Base-by-base conservation (phyloP, 192 early-diverging fungal genomes). In the Mortierella claussenii region DNA sequence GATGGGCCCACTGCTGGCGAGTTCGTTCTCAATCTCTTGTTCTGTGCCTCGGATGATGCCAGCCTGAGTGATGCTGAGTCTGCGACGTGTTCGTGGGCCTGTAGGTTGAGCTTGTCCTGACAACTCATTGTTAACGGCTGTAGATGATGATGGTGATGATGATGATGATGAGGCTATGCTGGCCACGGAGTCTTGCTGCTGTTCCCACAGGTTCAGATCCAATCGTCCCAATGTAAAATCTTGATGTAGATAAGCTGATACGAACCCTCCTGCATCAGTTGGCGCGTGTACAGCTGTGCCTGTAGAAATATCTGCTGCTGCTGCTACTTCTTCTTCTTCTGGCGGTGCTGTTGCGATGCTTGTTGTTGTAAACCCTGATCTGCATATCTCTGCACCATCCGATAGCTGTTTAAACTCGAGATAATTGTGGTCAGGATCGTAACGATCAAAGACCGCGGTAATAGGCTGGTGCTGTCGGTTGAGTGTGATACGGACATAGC, bases 151-250 rank as follows among this genome's bases (percentile, higher is more conserved):
- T 3, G 34, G 4, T 24, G 0, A 3, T 12, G 50, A 8, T 54
- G 28, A 30, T 4, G 55, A 10, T 17, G 27, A 4, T 17, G 52
- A 27, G 17, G 30, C 2, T 34, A 23, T n/a, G 2, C 5, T 23
- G 10, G 50, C 51, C 12, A 20, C 23, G 12, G 23, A 0, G 11
- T 49, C 10, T 13, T 21, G 36, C n/a, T 76, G 73, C 20, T 67
- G n/a, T 15, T 76, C 73, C 73, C 73, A 76, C 0, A 67, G n/a
- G 18, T 66, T 76, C 2, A 76, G 42, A 43, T 67, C 64, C 8
- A 76, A 45, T 3, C 26, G 31, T 33, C 64, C 73, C 8, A 67
- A 46, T 0, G 73, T 55, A 8, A 17, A 45, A 2, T 53, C 42
- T 21, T 18, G 8, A 13, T 18, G 34, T 42, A 26, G 1, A n/a